Evolutionary conservation across 1,284 basidiomycete species (phyloP).

Genomic region (Cryptococcus sp.): DNA sequence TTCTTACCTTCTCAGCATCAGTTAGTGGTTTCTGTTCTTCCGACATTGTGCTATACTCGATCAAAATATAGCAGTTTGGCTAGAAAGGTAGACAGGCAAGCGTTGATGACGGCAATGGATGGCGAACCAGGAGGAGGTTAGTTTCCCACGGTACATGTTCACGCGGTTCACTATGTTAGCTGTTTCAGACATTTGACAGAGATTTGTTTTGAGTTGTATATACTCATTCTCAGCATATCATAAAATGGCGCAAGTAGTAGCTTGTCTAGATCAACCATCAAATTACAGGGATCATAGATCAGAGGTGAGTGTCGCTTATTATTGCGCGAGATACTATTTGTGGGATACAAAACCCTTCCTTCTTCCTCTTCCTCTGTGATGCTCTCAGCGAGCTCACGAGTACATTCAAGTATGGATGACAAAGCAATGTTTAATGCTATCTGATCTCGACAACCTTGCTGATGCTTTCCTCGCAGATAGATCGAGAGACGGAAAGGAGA

Average conservation of each 20-base stretch:
- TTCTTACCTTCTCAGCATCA: constrained; percentile 18
- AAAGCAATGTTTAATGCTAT: no score
- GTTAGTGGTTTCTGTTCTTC: constrained; percentile 8
- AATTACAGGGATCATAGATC: constrained; percentile 90
- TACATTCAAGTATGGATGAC: no score
- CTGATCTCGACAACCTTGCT: neutral
- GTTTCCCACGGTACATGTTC: no score
- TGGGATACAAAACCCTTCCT: neutral
- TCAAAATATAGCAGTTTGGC: no score
- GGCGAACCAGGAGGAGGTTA: no score
- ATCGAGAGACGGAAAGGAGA: constrained; percentile 50
- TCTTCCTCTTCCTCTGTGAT: neutral
- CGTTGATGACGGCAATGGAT: no score
- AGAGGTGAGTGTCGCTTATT: constrained; percentile 49
- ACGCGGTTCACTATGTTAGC: no score
- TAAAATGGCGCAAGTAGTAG: constrained; percentile 79
- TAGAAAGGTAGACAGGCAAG: no score
- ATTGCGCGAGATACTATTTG: no score
- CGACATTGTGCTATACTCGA: neutral
- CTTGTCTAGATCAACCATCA: constrained; percentile 82
- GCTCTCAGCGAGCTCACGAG: no score
- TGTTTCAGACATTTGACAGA: no score
- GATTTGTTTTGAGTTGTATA: no score
- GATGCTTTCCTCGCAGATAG: constrained; percentile 21
- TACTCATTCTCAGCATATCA: constrained; percentile 16